Conservation (phyloP, 495 filamentous ascomycete genomes). For the Cairneyella variabilis region DNA sequence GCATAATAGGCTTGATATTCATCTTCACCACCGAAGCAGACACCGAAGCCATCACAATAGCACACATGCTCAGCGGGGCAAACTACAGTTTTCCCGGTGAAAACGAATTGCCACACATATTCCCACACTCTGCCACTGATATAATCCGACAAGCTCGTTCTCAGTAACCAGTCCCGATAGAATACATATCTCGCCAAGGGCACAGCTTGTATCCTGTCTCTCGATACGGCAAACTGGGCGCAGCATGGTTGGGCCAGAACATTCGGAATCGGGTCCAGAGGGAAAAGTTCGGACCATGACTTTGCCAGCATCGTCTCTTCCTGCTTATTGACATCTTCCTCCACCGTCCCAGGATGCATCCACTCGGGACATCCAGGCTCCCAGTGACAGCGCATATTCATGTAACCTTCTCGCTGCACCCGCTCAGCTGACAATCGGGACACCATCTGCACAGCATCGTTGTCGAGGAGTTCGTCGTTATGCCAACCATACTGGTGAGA, state of each 20-base stretch:
- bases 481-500: slow-evolving; percentile 63
- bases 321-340: slow-evolving; percentile 26
- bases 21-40: slow-evolving; percentile 66
- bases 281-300: slow-evolving; percentile 55
- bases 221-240: slow-evolving; percentile 56
- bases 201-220: slow-evolving; percentile 39
- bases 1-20: slow-evolving; percentile 47
- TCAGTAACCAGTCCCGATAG: slow-evolving; percentile 55
- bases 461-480: slow-evolving; percentile 50
- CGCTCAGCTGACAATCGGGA: slow-evolving; percentile 48
- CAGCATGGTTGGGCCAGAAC: slow-evolving; percentile 52
- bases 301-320: slow-evolving; percentile 32
- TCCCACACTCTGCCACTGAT: slow-evolving; percentile 59
- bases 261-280: slow-evolving; percentile 44
- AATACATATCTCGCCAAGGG: slow-evolving; percentile 43
- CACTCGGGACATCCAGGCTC: slow-evolving; percentile 61
- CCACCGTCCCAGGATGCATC: slow-evolving; percentile 38
- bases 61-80: slow-evolving; percentile 67
- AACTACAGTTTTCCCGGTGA: slow-evolving; percentile 46
- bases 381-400: slow-evolving; percentile 62
- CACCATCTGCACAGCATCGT: slow-evolving; percentile 48
- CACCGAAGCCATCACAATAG: slow-evolving; percentile 73
- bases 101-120: slow-evolving; percentile 66
- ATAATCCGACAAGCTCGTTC: slow-evolving; percentile 50
- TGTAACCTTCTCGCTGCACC: slow-evolving; percentile 55